phyloP scores from a whole-genome alignment of 768 basidiomycete genomes.

The Dacryopinax spathularia region DNA sequence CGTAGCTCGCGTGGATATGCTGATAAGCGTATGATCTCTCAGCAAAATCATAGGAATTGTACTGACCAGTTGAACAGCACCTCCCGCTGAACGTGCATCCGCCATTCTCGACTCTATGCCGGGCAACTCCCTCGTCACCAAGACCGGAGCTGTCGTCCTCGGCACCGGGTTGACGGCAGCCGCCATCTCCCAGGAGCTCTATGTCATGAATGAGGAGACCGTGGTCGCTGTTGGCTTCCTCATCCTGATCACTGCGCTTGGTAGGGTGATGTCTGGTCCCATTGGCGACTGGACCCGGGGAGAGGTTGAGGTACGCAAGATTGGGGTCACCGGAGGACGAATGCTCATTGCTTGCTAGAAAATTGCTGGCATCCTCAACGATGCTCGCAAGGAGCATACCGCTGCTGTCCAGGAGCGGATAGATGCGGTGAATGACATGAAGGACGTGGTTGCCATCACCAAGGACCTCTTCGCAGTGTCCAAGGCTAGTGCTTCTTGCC shows the following conservation, averaged over 20 bases:
- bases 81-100: constrained; percentile 74
- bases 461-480: constrained; percentile 81
- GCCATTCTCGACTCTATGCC: constrained; percentile 82
- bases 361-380: constrained; percentile 66
- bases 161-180: constrained; percentile 79
- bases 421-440: constrained; percentile 79
- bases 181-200: constrained; percentile 92
- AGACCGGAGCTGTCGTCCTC: constrained; percentile 84
- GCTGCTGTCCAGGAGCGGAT: constrained; percentile 89
- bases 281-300: constrained; percentile 86
- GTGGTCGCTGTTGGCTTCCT: constrained; percentile 73
- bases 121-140: constrained; percentile 66
- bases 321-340: background rate
- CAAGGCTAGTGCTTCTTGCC: constrained; percentile 42
- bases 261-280: constrained; percentile 66
- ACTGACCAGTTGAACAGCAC: constrained; percentile 29
- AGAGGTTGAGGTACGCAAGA: constrained; percentile 44
- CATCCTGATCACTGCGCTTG: constrained; percentile 70
- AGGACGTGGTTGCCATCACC: constrained; percentile 87
- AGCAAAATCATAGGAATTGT: background rate
- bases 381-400: constrained; percentile 78
- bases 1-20: constrained; percentile 7
- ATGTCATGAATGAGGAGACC: constrained; percentile 94
- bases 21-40: constrained; percentile 8
- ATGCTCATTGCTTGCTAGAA: constrained; percentile 25